Evolutionary conservation across 2,329 filamentous ascomycete genomes (phyloP).

Genomic region (Pseudogymnoascus sp.): DNA sequence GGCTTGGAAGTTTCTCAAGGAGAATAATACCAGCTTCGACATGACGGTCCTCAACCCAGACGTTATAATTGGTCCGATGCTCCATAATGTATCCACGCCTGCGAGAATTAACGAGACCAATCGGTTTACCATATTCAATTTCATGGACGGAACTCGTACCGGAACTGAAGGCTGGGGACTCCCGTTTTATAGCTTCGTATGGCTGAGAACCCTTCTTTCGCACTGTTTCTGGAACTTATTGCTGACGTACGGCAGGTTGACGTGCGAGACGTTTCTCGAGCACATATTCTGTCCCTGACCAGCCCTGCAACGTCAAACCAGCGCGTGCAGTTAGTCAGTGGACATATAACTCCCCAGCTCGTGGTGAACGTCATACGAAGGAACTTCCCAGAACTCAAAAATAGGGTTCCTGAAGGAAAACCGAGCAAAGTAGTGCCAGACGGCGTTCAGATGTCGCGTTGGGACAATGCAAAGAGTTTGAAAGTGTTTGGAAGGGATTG

Average conservation of each 20-base stretch:
- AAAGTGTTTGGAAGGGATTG: slow-evolving; percentile 17
- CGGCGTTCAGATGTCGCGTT: slow-evolving; percentile 21
- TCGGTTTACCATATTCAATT: slow-evolving; percentile 41
- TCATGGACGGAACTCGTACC: slow-evolving; percentile 44
- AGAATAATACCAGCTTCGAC: slow-evolving; percentile 47
- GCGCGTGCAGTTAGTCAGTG: slow-evolving; percentile 55
- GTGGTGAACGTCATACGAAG: slow-evolving; percentile 48
- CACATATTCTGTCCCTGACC: slow-evolving; percentile 52
- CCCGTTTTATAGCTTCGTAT: slow-evolving; percentile 20
- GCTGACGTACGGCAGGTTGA: slow-evolving; percentile 42
- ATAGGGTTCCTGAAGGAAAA: slow-evolving; percentile 38
- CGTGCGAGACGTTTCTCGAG: slow-evolving; percentile 52
- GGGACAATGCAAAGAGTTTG: slow-evolving; percentile 18
- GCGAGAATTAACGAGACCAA: slow-evolving; percentile 65
- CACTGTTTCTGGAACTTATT: slow-evolving; percentile 33
- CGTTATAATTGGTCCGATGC: slow-evolving; percentile 54
- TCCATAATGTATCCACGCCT: slow-evolving; percentile 53
- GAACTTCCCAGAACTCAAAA: slow-evolving; percentile 44
- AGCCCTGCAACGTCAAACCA: slow-evolving; percentile 49
- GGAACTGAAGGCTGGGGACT: slow-evolving; percentile 19
- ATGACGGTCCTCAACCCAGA: slow-evolving; percentile 54
- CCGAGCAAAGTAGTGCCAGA: slow-evolving; percentile 20
- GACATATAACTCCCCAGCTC: slow-evolving; percentile 51
- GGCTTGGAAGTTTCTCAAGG: slow-evolving; percentile 54
- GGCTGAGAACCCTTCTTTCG: background rate